Evolutionary conservation across 208 protist species (phyloP), one percentile per base, ranked within the genome.

Genomic region (Endotrypanum monterogeii): DNA sequence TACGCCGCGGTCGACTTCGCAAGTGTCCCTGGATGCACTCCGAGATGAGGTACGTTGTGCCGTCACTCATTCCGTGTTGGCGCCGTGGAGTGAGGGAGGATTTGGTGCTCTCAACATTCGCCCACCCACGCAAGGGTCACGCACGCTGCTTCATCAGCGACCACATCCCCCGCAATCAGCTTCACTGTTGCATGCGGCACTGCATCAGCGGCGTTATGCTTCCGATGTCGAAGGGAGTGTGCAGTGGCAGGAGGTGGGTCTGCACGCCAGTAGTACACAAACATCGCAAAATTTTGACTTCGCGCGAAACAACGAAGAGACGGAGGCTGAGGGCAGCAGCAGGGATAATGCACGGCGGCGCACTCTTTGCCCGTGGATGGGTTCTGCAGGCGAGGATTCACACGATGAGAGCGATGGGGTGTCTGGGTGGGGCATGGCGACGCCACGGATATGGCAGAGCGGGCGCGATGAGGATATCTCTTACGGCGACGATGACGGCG

Each of bases 181-280:
- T 4, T 2, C n/a, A n/a, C 20, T 6, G 35, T 50, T 37, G 8
- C 52, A n/a, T 30, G 3, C 20, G 52, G 3, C 51, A 18, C 67
- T 30, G 56, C 56, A 5, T 61, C 66, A 68, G 48, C 32, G 62
- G 3, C 66, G 60, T 48, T 23, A 60, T 35, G 46, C 48, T 18
- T 68, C 67, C 7, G 50, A 51, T 18, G 37, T 28, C 25, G 30
- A 16, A 20, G 50, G 56, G 0, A 46, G 67, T 30, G 67, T 69
- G 39, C 74, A 60, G 58, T 79, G 74, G 74, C 7, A 56, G 25
- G 74, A 79, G 50, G 67, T 79, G 66, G 73, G 74, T 56, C 23
- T 57, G n/a, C 50, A 48, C 1, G 7, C 67, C 39, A 79, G 67
- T 63, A 57, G 35, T 55, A 39, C 30, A 18, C 52, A 16, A 35